Base-by-base conservation (phyloP, 1,139 yeast genomes). In the Schizosaccharomyces versatilis region DNA sequence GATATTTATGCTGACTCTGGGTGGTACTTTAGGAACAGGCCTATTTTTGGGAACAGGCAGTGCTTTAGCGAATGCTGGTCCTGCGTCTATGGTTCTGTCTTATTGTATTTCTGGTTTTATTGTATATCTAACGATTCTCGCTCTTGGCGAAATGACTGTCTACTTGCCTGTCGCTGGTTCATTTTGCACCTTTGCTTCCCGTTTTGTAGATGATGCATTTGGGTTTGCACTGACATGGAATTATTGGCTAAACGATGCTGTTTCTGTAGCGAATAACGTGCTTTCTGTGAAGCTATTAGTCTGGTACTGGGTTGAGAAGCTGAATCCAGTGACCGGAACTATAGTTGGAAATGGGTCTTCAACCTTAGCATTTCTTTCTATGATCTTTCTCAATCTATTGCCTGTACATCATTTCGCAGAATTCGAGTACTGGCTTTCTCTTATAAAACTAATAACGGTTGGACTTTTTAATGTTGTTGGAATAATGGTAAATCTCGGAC, bases 131-230 rank as follows among this genome's bases (percentile, higher is more conserved):
- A 83, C 80, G 52, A 79, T 81, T 84, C 71, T 79, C 60, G 80
- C 79, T 14, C 70, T 81, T 55, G 86, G 88, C 53, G 90, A 81
- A 67, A 77, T 81, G 70, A 83, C 85, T n/a, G 73, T 85, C 14
- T 79, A 74, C 55, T 57, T 54, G 38, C 60, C 58, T 7, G 44
- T 47, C 24, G 53, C 52, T 10, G 41, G 55, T 14, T 55, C 94
- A 6, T 81, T 81, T 32, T 77, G 83, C 36, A 53, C 54, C n/a
- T 55, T 41, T 24, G 58, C 55, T 8, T 19, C 52, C 9, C 69
- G 94, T 53, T 84, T 84, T 66, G 84, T 84, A 1, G 94, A 84
- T 63, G 86, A 81, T 61, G 84, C 94, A 0, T 78, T 84, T 64
- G 95, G 95, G 0, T 82, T 84, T 65, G 80, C 93, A 0, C 71